Evolutionary conservation across 257 asterid genomes (phyloP).

Genomic region (Solanum virginianum): DNA sequence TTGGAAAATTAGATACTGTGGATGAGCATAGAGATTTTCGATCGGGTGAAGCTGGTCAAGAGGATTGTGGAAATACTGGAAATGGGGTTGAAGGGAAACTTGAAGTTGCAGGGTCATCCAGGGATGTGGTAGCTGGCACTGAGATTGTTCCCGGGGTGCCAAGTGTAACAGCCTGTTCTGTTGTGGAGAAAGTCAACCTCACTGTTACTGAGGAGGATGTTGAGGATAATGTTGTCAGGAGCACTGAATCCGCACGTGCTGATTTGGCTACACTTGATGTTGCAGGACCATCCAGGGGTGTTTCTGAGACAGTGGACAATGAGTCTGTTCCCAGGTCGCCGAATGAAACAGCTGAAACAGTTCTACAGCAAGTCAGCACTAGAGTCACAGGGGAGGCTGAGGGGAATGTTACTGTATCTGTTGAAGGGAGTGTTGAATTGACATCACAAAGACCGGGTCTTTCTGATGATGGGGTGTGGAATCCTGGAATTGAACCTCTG

Average conservation of each 20-base stretch:
- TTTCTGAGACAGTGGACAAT: conserved; percentile 2
- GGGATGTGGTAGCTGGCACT: conserved; percentile 1
- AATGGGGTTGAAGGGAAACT: not conserved
- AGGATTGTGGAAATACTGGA: conserved; percentile 13
- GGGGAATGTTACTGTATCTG: not conserved
- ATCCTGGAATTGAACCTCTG: conserved; percentile 23
- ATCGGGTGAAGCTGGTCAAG: conserved; percentile 4
- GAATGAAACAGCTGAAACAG: conserved; percentile 7
- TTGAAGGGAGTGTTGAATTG: not conserved
- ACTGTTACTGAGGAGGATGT: conserved; percentile 1
- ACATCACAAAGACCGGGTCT: conserved; percentile 7
- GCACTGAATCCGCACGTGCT: not conserved
- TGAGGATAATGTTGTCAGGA: not conserved
- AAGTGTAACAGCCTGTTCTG: conserved; percentile 6
- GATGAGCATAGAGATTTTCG: not conserved
- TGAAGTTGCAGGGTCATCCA: conserved; percentile 14
- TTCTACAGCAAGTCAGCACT: conserved; percentile 6
- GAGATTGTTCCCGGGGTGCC: not conserved
- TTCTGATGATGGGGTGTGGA: conserved; percentile 23
- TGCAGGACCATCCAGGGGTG: conserved; percentile 9
- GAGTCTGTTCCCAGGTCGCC: not conserved
- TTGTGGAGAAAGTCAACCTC: conserved; percentile 10
- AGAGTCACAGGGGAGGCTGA: conserved; percentile 2
- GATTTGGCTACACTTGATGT: not conserved
- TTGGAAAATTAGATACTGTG: not conserved